Conservation (phyloP, 2,329 filamentous ascomycete genomes). For the Paramyrothecium sp. region DNA sequence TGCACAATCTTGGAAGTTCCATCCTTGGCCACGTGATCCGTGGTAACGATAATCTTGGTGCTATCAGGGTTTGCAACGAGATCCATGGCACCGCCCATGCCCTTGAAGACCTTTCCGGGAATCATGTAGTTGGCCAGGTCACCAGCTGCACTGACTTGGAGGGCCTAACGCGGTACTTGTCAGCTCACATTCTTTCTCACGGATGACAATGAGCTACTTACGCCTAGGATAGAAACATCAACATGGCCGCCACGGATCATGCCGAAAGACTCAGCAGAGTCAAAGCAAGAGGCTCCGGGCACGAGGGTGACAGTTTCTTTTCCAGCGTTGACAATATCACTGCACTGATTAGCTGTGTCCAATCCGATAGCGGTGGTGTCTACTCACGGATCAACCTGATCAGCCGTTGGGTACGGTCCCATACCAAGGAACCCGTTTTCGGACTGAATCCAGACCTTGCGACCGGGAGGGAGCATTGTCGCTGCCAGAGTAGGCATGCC, state of each 20-base stretch:
- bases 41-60: conserved; percentile 71
- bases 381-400: conserved; percentile 63
- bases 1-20: conserved; percentile 66
- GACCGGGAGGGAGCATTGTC: conserved; percentile 65
- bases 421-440: conserved; percentile 87
- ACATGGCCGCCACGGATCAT: conserved; percentile 88
- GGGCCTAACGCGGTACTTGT: conserved; percentile 40
- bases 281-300: conserved; percentile 74
- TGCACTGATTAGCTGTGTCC: conserved; percentile 9
- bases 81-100: conserved; percentile 81
- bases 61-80: conserved; percentile 68
- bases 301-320: conserved; percentile 84
- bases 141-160: conserved; percentile 76
- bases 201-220: conserved; percentile 19
- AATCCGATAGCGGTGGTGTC: not conserved
- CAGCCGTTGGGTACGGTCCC: conserved; percentile 73
- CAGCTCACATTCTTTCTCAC: not conserved
- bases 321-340: conserved; percentile 80
- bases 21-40: conserved; percentile 68
- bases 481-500: conserved; percentile 87
- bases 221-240: conserved; percentile 78
- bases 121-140: conserved; percentile 91
- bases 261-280: conserved; percentile 77
- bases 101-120: conserved; percentile 83
- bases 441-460: conserved; percentile 79